A percentile compares a stretch with the other conserved stretches of the same genome.
These are phyloP conservation scores for Trichosanthes truncata DNA, from an alignment of 306 rosid species.

Conservation along the genomic window DNA sequence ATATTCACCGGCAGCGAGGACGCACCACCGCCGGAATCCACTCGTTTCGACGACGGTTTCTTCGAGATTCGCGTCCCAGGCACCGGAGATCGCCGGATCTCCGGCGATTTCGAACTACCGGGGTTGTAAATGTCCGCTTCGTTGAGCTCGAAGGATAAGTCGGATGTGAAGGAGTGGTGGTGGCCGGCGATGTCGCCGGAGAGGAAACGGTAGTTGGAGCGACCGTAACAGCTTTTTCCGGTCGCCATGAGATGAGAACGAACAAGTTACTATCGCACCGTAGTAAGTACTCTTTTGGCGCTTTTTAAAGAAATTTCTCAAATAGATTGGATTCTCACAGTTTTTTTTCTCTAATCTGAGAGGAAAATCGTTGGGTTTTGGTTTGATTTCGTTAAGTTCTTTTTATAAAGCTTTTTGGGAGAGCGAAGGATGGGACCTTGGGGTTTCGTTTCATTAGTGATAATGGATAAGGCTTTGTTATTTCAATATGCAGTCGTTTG, in stretches of 20 bases:
- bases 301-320: neutral
- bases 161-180: constrained; percentile 22
- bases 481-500: neutral
- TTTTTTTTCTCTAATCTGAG: neutral
- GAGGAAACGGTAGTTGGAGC: constrained; percentile 43
- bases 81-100: constrained; percentile 31
- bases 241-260: constrained; percentile 37
- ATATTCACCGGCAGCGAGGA: constrained; percentile 61
- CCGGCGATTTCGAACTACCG: constrained; percentile 40
- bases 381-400: neutral
- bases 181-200: constrained; percentile 24
- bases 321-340: neutral
- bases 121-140: constrained; percentile 69
- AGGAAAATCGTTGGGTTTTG: neutral
- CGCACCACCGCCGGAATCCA: constrained; percentile 24
- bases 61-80: constrained; percentile 20
- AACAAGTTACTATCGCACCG: no score
- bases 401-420: constrained; percentile 16
- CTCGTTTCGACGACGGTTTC: constrained; percentile 18
- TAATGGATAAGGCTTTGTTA: constrained; percentile 45
- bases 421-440: neutral
- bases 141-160: constrained; percentile 56
- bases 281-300: neutral
- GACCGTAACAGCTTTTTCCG: constrained; percentile 32
- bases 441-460: neutral